phyloP scores from a whole-genome alignment of 2,329 filamentous ascomycete genomes.

The Aspergillus latus region DNA sequence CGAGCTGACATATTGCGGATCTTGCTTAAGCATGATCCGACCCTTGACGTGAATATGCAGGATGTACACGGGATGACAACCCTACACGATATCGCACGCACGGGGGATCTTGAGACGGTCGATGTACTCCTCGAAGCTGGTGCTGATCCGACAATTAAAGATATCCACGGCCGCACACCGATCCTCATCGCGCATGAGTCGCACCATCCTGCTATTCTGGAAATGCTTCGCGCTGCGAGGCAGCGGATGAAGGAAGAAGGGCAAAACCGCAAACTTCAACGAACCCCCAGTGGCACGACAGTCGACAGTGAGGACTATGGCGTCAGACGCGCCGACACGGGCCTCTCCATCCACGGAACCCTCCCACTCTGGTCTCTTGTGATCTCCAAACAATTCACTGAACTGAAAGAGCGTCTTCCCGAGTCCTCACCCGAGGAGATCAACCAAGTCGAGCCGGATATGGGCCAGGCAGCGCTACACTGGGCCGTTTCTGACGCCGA shows the following conservation, averaged over 20 bases:
- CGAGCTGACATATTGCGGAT: constrained; percentile 2
- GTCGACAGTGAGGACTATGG: background rate
- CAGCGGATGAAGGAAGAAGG: background rate
- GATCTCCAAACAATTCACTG: background rate
- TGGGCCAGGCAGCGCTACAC: constrained; percentile 12
- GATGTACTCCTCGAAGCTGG: constrained; percentile 8
- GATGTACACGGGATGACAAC: constrained; percentile 10
- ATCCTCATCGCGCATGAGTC: constrained; percentile 9
- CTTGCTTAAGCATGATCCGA: constrained; percentile 1
- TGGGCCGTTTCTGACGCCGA: background rate
- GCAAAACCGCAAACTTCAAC: background rate
- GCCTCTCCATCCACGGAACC: background rate
- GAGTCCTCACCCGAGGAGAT: background rate
- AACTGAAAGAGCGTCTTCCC: constrained; percentile 1
- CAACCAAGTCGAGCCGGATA: constrained; percentile 10
- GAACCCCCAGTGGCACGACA: background rate
- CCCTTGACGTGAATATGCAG: constrained; percentile 10
- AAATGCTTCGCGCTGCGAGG: constrained; percentile 4
- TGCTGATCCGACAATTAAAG: constrained; percentile 10
- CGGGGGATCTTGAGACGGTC: background rate
- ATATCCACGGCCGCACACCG: constrained; percentile 8
- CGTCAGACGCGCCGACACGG: constrained; percentile 1
- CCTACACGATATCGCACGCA: constrained; percentile 7
- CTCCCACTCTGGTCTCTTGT: constrained; percentile 10
- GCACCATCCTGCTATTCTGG: background rate